Base-by-base conservation (phyloP, 2,329 filamentous ascomycete genomes). In the Apiospora marii region DNA sequence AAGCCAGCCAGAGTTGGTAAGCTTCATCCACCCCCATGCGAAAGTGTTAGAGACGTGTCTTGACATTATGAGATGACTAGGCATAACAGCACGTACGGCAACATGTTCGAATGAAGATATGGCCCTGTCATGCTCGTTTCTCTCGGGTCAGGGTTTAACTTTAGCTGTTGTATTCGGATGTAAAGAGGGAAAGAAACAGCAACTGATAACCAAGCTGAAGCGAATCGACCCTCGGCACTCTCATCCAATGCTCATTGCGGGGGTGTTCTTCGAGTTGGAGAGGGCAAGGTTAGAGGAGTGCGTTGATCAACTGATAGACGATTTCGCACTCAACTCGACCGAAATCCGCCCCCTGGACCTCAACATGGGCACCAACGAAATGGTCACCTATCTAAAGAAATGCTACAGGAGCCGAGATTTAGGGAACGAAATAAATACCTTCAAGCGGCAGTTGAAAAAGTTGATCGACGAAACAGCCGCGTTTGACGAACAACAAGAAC, bases 41-140 rank as follows among this genome's bases (percentile, higher is more conserved):
- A n/a, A n/a, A n/a, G n/a, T n/a, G n/a, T n/a, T n/a, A n/a, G n/a
- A n/a, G n/a, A n/a, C n/a, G n/a, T n/a, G n/a, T n/a, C n/a, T n/a
- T n/a, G n/a, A n/a, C n/a, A n/a, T n/a, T n/a, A n/a, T n/a, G n/a
- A n/a, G n/a, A n/a, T n/a, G n/a, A n/a, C n/a, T n/a, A 64, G 58
- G 58, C 30, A 41, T 16, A 22, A 64, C 58, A n/a, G 34, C 58
- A 3, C 58, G 58, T 30, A 64, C 58, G 34, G 34, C 19, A 1
- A 41, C 58, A 22, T 64, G 10, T 10, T 4, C 58, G 22, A 41
- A n/a, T 41, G 30, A 37, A 24, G 34, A 64, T 0, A 37, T 64
- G 58, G 58, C 58, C 14, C 22, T 64, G n/a, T 64, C 58, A 64
- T 13, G 34, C 34, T 41, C 58, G 14, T 64, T n/a, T 34, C 58